Percentiles rank a stretch among this genome's conserved stretches.
Evolutionary conservation across 2,329 filamentous ascomycete species (phyloP).

Genomic region (Phialemoniopsis sp.): DNA sequence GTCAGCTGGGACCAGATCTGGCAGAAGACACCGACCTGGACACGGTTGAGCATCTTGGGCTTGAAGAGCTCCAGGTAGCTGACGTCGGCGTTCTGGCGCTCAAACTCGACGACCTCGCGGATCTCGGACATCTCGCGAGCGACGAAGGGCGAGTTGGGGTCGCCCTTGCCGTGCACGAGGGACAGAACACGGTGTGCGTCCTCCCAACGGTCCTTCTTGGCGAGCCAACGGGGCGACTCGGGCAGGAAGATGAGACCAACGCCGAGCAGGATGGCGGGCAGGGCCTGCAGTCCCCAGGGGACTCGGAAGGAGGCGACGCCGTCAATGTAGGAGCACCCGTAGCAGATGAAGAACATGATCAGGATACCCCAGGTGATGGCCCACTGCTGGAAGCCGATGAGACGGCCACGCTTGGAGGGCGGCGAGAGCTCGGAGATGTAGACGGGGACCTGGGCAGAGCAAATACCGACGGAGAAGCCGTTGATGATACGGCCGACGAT

Average conservation of each 20-base stretch:
- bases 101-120: slow-evolving; percentile 68
- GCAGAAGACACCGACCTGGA: slow-evolving; percentile 65
- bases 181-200: slow-evolving; percentile 42
- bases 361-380: slow-evolving; percentile 42
- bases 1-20: slow-evolving; percentile 76
- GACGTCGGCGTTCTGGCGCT: slow-evolving; percentile 64
- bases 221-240: slow-evolving; percentile 47
- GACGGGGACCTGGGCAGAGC: slow-evolving; percentile 67
- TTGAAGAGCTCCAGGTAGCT: slow-evolving; percentile 69
- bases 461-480: slow-evolving; percentile 67
- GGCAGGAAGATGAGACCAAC: slow-evolving; percentile 37
- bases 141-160: slow-evolving; percentile 62
- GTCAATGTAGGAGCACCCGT: slow-evolving; percentile 36
- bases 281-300: slow-evolving; percentile 43
- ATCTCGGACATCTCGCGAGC: slow-evolving; percentile 68
- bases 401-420: slow-evolving; percentile 37
- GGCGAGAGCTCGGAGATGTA: slow-evolving; percentile 63
- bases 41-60: slow-evolving; percentile 71
- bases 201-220: slow-evolving; percentile 41
- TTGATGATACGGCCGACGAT: slow-evolving; percentile 68
- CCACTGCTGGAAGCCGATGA: slow-evolving; percentile 40
- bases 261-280: slow-evolving; percentile 37
- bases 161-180: slow-evolving; percentile 60
- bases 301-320: slow-evolving; percentile 43
- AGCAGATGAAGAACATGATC: slow-evolving; percentile 44